Base-by-base conservation (phyloP, 305 asterid species). In the Nicotiana rustica region DNA sequence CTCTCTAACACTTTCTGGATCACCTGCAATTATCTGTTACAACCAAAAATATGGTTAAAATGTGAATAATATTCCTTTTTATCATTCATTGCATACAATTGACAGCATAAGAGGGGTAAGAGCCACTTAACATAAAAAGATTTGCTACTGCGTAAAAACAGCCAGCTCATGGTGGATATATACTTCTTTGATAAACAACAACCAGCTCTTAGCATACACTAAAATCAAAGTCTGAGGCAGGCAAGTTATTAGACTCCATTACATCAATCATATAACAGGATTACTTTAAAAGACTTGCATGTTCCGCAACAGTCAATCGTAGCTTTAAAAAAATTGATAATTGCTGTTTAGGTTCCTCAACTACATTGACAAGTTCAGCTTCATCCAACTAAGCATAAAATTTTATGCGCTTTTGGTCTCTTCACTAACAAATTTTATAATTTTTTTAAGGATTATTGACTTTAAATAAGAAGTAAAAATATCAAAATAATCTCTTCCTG, bases 1-100 rank as follows among this genome's bases (percentile, higher is more conserved):
- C 89, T 96, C 99, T 49, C 91, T 89, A 1, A 94, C 97, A 62
- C 87, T 91, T 84, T 96, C 99, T 29, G 98, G 98, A 85, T 96
- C 99, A 19, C 97, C 99, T 78, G 99, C 89, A 65, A 96, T 96
- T 76, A 96, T 92, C 98, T 96, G 91, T 84, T 65, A 67, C 77
- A 18, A 49, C 66, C 35, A 80, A 57, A 60, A 38, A 15, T 78
- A 85, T 67, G 84, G 83, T 82, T 82, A 76, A 69, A 6, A 60
- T 21, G 57, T 70, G 84, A 68, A 47, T 64, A 10, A 15, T 47
- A 83, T 61, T 19, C 21, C 57, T 35, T 80, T 41, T 18, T 78
- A 73, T 78, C 71, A 73, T 55, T 41, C 57, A 7, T 18, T 15
- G 21, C 18, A 5, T 17, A 69, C 35, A 56, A 69, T 9, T 10